Evolutionary conservation across 1,139 yeast genomes (phyloP), one percentile per base, ranked within the genome.

Genomic region (Kazachstania sp.): DNA sequence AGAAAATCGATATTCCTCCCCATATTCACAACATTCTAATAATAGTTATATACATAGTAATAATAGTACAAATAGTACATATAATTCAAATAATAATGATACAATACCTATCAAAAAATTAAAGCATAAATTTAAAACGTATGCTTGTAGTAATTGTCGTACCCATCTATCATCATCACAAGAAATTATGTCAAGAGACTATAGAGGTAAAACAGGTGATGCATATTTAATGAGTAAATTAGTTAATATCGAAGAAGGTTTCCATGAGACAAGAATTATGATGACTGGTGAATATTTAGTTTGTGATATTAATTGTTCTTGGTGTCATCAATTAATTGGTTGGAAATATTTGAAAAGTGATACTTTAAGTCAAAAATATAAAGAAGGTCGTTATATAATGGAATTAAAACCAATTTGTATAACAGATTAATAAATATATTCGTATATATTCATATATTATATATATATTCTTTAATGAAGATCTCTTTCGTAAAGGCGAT

Each of bases 241-340:
- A 34, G 70, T 71, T 20, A 71, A 71, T 48, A 61, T 70, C 4
- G 46, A 52, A 2, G 62, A 63, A 30, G 71, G 71, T 0, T 54
- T 56, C n/a, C 53, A 58, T n/a, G 68, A 66, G 49, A 57, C 59
- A 5, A 63, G 73, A 15, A 59, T 63, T 35, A 72, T 72, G 76
- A 65, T 69, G 8, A 70, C 75, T 2, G 77, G 76, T 2, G 59
- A 61, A 20, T 72, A 72, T 51, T 53, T 67, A 1, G 74, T 72
- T 4, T 64, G 72, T 46, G 72, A 70, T 54, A 65, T 71, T 34
- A 51, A 54, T 44, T 72, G 77, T 53, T 73, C 70, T 49, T 73
- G 71, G 59, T 72, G 76, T 54, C 62, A 64, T 44, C 61, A 60
- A 30, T 48, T 65, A 28, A 65, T 72, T 12, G 77, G 76, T 5